These are phyloP conservation scores for Cynanchum wilfordii DNA, from an alignment of 257 asterid genomes.

Conservation along the genomic window DNA sequence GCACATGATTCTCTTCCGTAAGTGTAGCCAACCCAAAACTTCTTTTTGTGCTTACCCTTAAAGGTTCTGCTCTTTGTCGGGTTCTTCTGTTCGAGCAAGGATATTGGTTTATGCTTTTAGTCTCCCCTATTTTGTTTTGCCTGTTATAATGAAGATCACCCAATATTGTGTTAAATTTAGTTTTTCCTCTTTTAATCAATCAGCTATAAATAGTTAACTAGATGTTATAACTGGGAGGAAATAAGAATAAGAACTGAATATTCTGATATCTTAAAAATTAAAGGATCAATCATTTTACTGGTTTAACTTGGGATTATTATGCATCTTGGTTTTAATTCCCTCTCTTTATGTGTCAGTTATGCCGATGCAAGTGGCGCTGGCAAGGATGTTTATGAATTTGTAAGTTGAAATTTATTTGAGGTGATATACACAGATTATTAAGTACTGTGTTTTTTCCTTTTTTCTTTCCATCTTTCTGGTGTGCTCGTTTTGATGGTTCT, in stretches of 20 bases:
- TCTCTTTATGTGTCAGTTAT: conserved; percentile 37
- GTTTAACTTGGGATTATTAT: conserved; percentile 5
- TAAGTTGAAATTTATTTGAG: conserved; percentile 26
- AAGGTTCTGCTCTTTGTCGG: background rate
- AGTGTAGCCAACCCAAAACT: conserved; percentile 29
- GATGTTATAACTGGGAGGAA: background rate
- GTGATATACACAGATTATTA: background rate
- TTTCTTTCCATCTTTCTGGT: background rate
- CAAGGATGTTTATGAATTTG: conserved; percentile 57
- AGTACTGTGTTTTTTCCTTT: too few relatives aligned
- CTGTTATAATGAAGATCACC: background rate
- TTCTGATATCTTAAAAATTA: background rate
- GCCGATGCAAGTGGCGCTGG: conserved; percentile 72
- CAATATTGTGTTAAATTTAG: conserved; percentile 3
- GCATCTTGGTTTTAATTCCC: conserved; percentile 12
- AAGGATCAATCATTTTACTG: background rate
- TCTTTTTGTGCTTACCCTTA: background rate
- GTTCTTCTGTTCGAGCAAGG: background rate
- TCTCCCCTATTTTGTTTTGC: background rate
- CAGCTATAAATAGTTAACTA: background rate
- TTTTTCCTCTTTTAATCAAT: background rate
- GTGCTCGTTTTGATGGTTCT: background rate
- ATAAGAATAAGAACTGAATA: background rate
- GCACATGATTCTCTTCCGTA: conserved; percentile 99
- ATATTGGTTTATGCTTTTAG: background rate